Conservation (phyloP, 306 rosid species). For the Rosa multiflora region DNA sequence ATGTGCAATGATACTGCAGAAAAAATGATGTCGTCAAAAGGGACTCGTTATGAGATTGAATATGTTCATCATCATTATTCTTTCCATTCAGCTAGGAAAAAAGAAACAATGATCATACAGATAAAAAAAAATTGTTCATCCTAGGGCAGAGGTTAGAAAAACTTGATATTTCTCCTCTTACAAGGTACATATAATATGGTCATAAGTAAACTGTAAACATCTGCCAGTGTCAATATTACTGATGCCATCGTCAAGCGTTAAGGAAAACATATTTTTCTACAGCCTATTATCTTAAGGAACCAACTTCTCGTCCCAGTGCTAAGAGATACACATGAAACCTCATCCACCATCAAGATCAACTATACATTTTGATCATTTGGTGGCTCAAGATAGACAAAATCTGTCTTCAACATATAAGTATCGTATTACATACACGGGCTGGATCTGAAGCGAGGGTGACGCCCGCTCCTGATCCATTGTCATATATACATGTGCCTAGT, state of each 20-base stretch:
- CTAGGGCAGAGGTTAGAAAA: background rate
- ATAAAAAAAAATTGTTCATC: background rate
- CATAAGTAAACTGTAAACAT: background rate
- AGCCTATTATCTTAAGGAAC: background rate
- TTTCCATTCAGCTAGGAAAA: too few species aligned
- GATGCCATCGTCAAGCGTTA: background rate
- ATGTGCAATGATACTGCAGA: too few species aligned
- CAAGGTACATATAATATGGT: background rate
- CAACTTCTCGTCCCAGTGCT: background rate
- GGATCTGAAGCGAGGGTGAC: background rate
- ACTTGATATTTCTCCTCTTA: background rate
- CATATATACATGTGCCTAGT: constrained; percentile 9
- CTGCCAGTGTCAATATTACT: background rate
- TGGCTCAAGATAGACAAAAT: constrained; percentile 10
- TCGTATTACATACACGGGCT: background rate
- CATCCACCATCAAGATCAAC: constrained; percentile 1
- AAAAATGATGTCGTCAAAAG: too few species aligned
- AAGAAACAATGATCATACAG: background rate
- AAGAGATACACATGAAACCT: background rate
- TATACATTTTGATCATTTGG: constrained; percentile 1
- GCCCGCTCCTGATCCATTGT: background rate
- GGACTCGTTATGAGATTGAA: too few species aligned
- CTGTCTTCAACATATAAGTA: background rate
- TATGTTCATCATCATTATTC: too few species aligned
- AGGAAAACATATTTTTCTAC: background rate